phyloP scores from a whole-genome alignment of 225 moss, liverwort and hornwort species.

The Physcomitrellopsis africana region DNA sequence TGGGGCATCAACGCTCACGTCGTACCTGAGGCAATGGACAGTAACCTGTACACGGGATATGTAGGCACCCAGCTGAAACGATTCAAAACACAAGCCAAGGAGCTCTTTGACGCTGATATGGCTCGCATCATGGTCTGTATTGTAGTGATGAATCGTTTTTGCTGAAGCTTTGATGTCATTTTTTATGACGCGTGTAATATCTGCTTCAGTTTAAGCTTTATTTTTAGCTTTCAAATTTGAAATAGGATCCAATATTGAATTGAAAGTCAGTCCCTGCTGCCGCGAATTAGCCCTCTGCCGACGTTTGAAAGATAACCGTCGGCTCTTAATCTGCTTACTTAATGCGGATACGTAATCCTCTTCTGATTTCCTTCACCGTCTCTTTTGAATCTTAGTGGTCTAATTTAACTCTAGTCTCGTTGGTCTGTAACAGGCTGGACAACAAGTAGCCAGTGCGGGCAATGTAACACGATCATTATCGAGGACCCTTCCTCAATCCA shows the following conservation, averaged over 20 bases:
- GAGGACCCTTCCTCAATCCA: constrained; percentile 48
- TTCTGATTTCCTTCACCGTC: neutral
- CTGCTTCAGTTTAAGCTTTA: neutral
- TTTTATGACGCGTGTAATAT: neutral
- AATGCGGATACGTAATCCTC: neutral
- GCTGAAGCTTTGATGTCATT: neutral
- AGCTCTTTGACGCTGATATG: constrained; percentile 84
- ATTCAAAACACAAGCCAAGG: constrained; percentile 85
- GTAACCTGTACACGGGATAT: constrained; percentile 64
- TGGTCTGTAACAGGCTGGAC: constrained; percentile 69
- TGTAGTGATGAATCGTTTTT: constrained; percentile 2
- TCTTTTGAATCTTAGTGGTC: constrained; percentile 1
- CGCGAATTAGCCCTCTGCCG: neutral
- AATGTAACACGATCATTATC: constrained; percentile 42
- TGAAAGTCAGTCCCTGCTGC: neutral
- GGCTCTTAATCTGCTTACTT: neutral
- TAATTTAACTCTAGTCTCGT: constrained; percentile 26
- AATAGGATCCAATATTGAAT: neutral
- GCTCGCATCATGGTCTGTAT: constrained; percentile 78
- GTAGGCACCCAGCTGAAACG: constrained; percentile 88
- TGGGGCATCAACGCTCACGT: constrained; percentile 93
- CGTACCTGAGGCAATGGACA: constrained; percentile 95
- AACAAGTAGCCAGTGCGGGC: constrained; percentile 64
- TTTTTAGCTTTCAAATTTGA: constrained; percentile 5
- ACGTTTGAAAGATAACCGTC: neutral